Evolutionary conservation across 2,329 filamentous ascomycete genomes (phyloP).

Genomic region (Ophiostoma quercus): DNA sequence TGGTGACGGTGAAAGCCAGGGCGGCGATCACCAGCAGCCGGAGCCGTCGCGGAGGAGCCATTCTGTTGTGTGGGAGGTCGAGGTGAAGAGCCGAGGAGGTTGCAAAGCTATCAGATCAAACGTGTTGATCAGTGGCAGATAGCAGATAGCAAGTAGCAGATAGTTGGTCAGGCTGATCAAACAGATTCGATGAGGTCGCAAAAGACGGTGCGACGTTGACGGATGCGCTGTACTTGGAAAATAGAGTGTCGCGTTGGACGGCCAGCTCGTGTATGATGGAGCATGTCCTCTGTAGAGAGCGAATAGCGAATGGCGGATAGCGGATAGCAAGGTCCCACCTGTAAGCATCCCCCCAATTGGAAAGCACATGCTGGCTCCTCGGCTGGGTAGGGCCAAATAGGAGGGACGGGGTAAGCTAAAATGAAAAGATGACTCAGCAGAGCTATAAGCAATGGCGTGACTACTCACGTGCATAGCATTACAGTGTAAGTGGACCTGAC

Average conservation of each 20-base stretch:
- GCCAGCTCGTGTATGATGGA: not conserved
- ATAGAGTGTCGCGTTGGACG: constrained; percentile 5
- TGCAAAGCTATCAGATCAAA: not conserved
- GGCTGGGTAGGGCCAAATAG: not conserved
- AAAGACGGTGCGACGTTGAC: constrained; percentile 2
- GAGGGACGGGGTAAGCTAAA: not conserved
- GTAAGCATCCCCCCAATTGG: too few relatives aligned
- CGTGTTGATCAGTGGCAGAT: not conserved
- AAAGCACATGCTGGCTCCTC: not conserved
- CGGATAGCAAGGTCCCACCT: not conserved
- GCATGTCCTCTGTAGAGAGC: not conserved
- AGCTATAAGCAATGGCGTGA: not conserved
- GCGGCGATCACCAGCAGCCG: constrained; percentile 61
- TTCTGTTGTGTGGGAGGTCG: constrained; percentile 15
- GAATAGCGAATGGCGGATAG: not conserved
- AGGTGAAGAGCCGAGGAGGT: not conserved
- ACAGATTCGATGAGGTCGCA: not conserved
- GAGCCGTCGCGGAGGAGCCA: constrained; percentile 68
- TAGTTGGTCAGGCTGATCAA: not conserved
- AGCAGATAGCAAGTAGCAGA: not conserved
- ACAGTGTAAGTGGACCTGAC: not conserved
- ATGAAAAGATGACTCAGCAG: not conserved
- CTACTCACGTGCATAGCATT: not conserved
- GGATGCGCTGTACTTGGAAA: not conserved
- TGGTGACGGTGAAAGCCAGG: constrained; percentile 58